A percentile compares a stretch with the other conserved stretches of the same genome.
Conservation (phyloP, 805 yeast genomes). For the Candida coquimbonensis region DNA sequence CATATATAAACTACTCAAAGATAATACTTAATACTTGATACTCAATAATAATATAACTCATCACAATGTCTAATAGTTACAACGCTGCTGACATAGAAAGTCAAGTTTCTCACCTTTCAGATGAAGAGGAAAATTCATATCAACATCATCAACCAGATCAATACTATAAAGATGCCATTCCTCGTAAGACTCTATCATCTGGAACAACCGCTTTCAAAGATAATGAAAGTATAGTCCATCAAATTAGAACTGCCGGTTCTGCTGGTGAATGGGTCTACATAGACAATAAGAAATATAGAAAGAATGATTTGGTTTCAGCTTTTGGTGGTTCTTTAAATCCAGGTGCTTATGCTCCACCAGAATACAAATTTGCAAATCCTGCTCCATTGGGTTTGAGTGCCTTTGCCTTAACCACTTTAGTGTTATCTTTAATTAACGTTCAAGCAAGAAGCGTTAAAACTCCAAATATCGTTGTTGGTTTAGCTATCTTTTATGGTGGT, state of each 20-base stretch:
- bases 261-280: slow-evolving; percentile 20
- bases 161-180: background rate
- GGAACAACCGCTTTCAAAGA: background rate
- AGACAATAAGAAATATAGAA: slow-evolving; percentile 24
- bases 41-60: background rate
- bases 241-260: slow-evolving; percentile 22
- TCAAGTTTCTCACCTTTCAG: slow-evolving; percentile 13
- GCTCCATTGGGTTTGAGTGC: slow-evolving; percentile 59
- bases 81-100: slow-evolving; percentile 5
- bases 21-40: too few species aligned
- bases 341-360: slow-evolving; percentile 41
- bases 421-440: slow-evolving; percentile 44
- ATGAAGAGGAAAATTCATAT: slow-evolving; percentile 6
- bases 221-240: slow-evolving; percentile 2
- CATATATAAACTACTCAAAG: too few species aligned
- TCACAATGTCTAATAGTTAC: background rate
- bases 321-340: slow-evolving; percentile 73
- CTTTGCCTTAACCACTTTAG: slow-evolving; percentile 58
- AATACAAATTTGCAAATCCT: slow-evolving; percentile 51
- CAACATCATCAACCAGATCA: slow-evolving; percentile 5
- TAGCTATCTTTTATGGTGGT: slow-evolving; percentile 61
- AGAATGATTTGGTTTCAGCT: slow-evolving; percentile 46
- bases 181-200: background rate
- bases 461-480: slow-evolving; percentile 52
- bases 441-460: slow-evolving; percentile 51